Percentiles rank a stretch among this genome's conserved stretches.
Conservation (phyloP, 1,139 yeast genomes). For the Magnusiomyces paraingens region DNA sequence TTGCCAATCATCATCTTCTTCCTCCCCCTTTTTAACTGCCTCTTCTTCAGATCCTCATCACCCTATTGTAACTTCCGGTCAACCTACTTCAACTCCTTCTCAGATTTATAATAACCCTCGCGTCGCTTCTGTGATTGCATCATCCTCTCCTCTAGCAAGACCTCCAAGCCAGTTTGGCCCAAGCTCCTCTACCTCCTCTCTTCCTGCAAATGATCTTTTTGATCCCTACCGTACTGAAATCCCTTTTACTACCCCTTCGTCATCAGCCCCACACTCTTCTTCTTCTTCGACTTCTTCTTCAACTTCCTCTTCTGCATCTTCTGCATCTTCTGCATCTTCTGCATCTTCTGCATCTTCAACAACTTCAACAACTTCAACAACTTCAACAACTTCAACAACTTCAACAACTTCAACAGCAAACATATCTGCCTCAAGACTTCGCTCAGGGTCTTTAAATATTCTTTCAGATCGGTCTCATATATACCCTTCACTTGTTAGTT, state of each 20-base stretch:
- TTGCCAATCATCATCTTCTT: slow-evolving; percentile 14
- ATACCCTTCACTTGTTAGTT: slow-evolving; percentile 30
- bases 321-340: slow-evolving; percentile 5
- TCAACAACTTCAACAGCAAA: neutral
- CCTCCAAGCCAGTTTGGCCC: slow-evolving; percentile 9
- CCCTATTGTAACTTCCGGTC: slow-evolving; percentile 2
- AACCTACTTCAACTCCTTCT: neutral
- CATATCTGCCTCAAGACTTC: slow-evolving; percentile 20
- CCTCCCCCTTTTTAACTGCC: slow-evolving; percentile 11
- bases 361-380: neutral
- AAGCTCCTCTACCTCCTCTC: slow-evolving; percentile 16
- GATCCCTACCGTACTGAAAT: slow-evolving; percentile 14
- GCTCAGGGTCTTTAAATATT: slow-evolving; percentile 33
- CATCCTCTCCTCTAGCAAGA: neutral
- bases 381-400: neutral
- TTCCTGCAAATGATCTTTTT: slow-evolving; percentile 10
- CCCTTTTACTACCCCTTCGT: slow-evolving; percentile 18
- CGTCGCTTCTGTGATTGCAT: neutral
- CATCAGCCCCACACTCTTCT: slow-evolving; percentile 9
- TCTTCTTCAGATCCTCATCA: neutral
- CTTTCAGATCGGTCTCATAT: slow-evolving; percentile 28
- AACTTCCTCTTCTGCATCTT: slow-evolving; percentile 8
- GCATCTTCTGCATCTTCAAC: neutral
- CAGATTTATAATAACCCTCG: neutral
- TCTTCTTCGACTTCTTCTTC: slow-evolving; percentile 6